Percentiles rank a stretch among this genome's conserved stretches.
Conservation (phyloP, 768 basidiomycete genomes). For the Russula earlei region DNA sequence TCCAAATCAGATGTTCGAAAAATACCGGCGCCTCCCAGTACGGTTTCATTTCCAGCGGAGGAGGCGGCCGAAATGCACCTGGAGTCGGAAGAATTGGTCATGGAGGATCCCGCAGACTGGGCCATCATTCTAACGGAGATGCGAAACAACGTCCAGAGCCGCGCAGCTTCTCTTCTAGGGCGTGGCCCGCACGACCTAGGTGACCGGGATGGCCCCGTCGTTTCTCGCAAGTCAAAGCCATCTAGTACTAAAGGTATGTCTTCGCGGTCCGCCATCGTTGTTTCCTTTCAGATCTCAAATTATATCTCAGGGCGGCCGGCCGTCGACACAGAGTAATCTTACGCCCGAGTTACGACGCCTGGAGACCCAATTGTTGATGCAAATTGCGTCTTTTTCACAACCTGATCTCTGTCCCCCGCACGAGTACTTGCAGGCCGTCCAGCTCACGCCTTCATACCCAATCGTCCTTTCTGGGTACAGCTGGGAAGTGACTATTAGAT, state of each 20-base stretch:
- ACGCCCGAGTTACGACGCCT: slow-evolving; percentile 10
- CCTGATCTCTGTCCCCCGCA: slow-evolving; percentile 12
- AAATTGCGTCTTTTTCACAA: neutral
- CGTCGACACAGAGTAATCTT: neutral
- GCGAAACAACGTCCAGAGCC: slow-evolving; percentile 6
- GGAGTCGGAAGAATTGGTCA: slow-evolving; percentile 5
- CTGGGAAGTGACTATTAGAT: slow-evolving; percentile 8
- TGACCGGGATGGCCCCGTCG: neutral
- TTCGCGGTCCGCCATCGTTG: neutral
- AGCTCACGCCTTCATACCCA: slow-evolving; percentile 7
- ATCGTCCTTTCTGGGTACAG: slow-evolving; percentile 5
- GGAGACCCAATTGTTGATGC: slow-evolving; percentile 10
- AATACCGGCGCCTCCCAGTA: neutral
- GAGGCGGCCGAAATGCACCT: neutral
- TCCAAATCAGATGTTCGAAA: neutral
- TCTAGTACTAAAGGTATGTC: slow-evolving; percentile 3
- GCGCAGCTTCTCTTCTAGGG: slow-evolving; percentile 4
- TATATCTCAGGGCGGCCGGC: neutral
- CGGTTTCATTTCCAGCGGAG: neutral
- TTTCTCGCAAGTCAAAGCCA: neutral
- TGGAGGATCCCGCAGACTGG: slow-evolving; percentile 8
- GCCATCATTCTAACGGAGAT: slow-evolving; percentile 5
- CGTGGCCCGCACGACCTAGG: neutral
- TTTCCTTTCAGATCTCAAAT: neutral
- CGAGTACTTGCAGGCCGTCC: slow-evolving; percentile 3